A percentile compares a stretch with the other conserved stretches of the same genome.
Evolutionary conservation across 345 rosid genomes (phyloP).

Genomic region (Murraya paniculata): DNA sequence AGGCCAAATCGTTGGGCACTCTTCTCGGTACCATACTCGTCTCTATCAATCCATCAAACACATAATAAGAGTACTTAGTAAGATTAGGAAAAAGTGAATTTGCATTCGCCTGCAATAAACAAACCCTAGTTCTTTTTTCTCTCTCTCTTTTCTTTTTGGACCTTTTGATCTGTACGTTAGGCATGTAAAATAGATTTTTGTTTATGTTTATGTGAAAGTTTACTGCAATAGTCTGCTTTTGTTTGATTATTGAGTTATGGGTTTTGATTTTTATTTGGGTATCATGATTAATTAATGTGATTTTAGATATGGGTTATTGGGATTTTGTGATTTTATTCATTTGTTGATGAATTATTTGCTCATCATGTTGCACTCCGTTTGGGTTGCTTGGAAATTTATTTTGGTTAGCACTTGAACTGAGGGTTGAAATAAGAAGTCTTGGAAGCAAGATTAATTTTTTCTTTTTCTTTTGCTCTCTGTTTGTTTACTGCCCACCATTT

Average conservation of each 20-base stretch:
- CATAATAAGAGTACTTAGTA: neutral
- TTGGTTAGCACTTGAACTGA: neutral
- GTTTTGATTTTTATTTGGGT: neutral
- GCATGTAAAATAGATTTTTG: conserved; percentile 3
- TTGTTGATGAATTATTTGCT: neutral
- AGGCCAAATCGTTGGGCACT: conserved; percentile 42
- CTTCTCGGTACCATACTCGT: conserved; percentile 24
- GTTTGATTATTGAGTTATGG: neutral
- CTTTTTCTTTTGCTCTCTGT: neutral
- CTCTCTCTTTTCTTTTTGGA: neutral
- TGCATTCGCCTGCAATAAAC: neutral
- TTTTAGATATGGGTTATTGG: neutral
- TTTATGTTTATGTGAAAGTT: neutral
- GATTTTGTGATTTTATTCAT: neutral
- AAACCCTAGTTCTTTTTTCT: neutral
- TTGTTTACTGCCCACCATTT: neutral
- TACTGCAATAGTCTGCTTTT: neutral
- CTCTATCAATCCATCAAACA: too few relatives aligned
- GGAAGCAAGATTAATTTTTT: neutral
- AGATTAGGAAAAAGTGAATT: neutral
- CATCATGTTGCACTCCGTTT: neutral
- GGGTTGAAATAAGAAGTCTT: neutral
- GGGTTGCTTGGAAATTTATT: neutral
- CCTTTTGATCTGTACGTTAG: neutral
- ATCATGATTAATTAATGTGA: neutral